A percentile compares a stretch with the other conserved stretches of the same genome.
Conservation (phyloP, 1,284 basidiomycete species). For the Irpex sp. region DNA sequence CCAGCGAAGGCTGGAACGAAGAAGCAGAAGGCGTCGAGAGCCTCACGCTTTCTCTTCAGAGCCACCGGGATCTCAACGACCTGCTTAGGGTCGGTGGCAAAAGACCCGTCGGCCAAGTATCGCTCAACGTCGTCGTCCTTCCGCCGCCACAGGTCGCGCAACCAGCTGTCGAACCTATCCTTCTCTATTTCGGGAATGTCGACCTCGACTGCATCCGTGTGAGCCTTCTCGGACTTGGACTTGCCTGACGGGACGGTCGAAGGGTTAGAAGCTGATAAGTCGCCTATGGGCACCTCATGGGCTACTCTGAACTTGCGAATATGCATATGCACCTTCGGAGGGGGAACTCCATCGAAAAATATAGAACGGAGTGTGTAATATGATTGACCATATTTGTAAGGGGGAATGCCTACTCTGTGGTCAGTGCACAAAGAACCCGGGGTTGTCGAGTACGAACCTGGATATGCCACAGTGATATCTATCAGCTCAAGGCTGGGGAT, state of each 20-base stretch:
- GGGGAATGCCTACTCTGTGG: slow-evolving; percentile 56
- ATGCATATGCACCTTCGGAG: slow-evolving; percentile 87
- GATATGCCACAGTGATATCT: slow-evolving; percentile 90
- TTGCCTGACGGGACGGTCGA: slow-evolving; percentile 28
- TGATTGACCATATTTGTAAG: slow-evolving; percentile 71
- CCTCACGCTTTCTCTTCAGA: slow-evolving; percentile 48
- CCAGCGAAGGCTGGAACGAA: slow-evolving; percentile 56
- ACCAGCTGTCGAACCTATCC: slow-evolving; percentile 78
- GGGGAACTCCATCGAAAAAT: slow-evolving; percentile 80
- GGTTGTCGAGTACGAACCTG: slow-evolving; percentile 46
- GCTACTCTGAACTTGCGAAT: slow-evolving; percentile 72
- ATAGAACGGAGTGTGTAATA: slow-evolving; percentile 89
- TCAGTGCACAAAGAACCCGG: not conserved
- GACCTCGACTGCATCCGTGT: slow-evolving; percentile 38
- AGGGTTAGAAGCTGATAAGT: slow-evolving; percentile 39
- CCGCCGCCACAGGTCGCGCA: slow-evolving; percentile 75
- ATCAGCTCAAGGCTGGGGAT: slow-evolving; percentile 78
- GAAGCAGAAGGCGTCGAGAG: slow-evolving; percentile 66
- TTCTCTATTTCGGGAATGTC: slow-evolving; percentile 71
- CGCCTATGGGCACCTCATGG: slow-evolving; percentile 63
- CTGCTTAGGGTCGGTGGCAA: slow-evolving; percentile 27
- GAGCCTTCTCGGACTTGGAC: slow-evolving; percentile 5
- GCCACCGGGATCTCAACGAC: slow-evolving; percentile 56
- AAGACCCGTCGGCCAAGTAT: slow-evolving; percentile 52
- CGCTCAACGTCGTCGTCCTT: slow-evolving; percentile 77